Base-by-base conservation (phyloP, 2,329 filamentous ascomycete genomes). In the Alternaria conjuncta region DNA sequence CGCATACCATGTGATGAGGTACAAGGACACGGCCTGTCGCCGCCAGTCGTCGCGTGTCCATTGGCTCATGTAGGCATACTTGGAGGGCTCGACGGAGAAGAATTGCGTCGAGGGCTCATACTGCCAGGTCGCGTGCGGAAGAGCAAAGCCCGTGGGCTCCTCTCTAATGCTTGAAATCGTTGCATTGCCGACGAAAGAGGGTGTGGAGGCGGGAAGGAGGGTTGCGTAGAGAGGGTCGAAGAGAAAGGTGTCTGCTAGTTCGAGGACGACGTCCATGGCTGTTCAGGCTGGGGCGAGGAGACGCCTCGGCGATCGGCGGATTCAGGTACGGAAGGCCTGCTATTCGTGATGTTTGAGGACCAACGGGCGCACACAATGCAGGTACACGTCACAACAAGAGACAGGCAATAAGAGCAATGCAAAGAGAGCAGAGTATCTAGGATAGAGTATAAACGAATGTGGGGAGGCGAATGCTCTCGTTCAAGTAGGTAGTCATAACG, bases 261-360 rank as follows among this genome's bases (percentile, higher is more conserved):
- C 94, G 70, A 97, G 90, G 49, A 96, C 89, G 82, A 97, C 89
- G 85, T 98, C 95, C 95, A 98, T 97, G 80, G 63, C 50, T 57
- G 43, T 30, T 64, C 63, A n/a, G 28, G 63, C 43, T 62, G 60
- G 44, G 61, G 63, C 62, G 64, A 56, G 61, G 54, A 32, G 21
- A 60, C 32, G 32, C 57, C 56, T 57, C 49, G 65, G 64, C 49
- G 64, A 57, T 56, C 26, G 50, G 45, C 25, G 51, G 57, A 41
- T 44, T 72, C 68, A 73, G 71, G 71, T 58, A 72, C 71, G 43
- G 36, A 32, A 66, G 55, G 25, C 57, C 46, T 63, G 67, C 59
- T 68, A 72, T 72, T 72, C 70, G 70, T 62, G 44, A 58, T 63
- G 63, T 58, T 55, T 56, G 50, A 45, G 12, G 57, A 13, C 21